Conservation (phyloP, 2,329 filamentous ascomycete genomes). For the Fusarium mundagurra region DNA sequence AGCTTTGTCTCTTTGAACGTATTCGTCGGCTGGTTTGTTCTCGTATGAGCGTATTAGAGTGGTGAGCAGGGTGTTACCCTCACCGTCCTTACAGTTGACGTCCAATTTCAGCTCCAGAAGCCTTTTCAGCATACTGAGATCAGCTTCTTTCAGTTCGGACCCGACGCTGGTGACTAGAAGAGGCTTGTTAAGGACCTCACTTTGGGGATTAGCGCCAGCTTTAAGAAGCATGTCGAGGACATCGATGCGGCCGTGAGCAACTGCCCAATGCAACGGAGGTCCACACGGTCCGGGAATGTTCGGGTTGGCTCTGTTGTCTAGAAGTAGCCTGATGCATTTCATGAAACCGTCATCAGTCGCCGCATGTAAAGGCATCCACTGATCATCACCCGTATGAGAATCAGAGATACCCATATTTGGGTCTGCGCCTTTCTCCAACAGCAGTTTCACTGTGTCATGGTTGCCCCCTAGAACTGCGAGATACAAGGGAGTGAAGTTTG, state of each 20-base stretch:
- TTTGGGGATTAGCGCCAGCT: neutral
- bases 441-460: neutral
- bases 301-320: neutral
- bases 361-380: neutral
- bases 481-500: neutral
- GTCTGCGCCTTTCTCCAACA: neutral
- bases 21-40: neutral
- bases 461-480: neutral
- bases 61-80: neutral
- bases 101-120: neutral
- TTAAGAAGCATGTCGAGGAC: neutral
- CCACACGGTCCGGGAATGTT: neutral
- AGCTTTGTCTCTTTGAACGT: neutral
- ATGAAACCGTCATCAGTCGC: neutral
- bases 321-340: neutral
- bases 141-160: fast-evolving
- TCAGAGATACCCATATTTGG: neutral
- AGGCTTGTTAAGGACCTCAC: neutral
- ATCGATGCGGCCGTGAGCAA: neutral
- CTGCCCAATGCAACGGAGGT: neutral
- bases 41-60: no score
- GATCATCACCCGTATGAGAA: fast-evolving
- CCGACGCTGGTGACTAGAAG: neutral
- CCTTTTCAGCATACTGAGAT: neutral
- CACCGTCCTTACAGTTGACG: neutral